Conservation (phyloP, 2,329 filamentous ascomycete genomes). For the Sclerotinia sclerotiorum region DNA sequence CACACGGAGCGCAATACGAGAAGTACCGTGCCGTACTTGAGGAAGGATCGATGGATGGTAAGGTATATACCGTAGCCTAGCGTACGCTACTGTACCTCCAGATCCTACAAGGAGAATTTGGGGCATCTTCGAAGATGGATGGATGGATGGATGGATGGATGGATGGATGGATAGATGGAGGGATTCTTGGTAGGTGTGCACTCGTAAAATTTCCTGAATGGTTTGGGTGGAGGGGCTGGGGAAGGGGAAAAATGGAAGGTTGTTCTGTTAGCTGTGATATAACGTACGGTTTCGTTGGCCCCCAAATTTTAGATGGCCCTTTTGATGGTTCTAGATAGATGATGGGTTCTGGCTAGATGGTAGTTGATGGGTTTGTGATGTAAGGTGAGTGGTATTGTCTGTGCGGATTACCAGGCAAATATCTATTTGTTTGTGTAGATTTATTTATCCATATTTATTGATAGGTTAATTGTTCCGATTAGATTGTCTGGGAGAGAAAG, state of each 20-base stretch:
- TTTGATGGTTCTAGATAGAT: too few species aligned
- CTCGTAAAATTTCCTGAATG: constrained; percentile 2
- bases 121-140: neutral
- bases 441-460: neutral
- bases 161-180: too few species aligned
- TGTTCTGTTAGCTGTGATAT: too few species aligned
- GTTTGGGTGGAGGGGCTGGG: neutral
- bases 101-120: neutral
- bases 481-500: neutral
- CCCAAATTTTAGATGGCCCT: neutral
- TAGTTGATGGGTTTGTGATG: neutral
- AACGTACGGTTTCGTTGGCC: neutral
- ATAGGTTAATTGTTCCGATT: neutral
- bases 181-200: neutral
- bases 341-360: too few species aligned
- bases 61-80: neutral
- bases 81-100: neutral
- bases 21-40: neutral
- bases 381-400: neutral
- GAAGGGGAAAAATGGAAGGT: too few species aligned
- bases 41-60: neutral
- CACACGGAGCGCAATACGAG: neutral
- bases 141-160: too few species aligned
- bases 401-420: too few species aligned
- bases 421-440: too few species aligned